Percentiles rank a stretch among this genome's conserved stretches.
These are phyloP conservation scores for Begonia peltatifolia DNA, from an alignment of 306 rosid species.

Conservation along the genomic window DNA sequence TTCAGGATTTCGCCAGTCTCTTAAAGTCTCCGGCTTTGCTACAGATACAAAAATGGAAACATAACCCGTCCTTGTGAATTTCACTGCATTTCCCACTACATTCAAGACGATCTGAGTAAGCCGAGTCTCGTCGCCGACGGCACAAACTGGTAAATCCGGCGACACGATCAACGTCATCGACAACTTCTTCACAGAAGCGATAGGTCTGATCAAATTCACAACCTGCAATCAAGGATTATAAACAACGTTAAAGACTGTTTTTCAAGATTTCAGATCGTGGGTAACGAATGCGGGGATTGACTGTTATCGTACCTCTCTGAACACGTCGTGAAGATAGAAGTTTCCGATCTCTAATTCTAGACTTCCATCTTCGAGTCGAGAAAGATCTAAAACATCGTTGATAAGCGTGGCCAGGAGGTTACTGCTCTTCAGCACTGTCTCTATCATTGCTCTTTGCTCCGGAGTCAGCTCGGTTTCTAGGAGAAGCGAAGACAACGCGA, in stretches of 20 bases:
- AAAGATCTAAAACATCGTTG: conserved; percentile 85
- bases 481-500: conserved; percentile 72
- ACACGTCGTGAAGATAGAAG: conserved; percentile 61
- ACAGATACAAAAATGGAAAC: conserved; percentile 63
- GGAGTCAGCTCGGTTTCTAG: conserved; percentile 68
- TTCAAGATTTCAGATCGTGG: neutral
- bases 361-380: conserved; percentile 91
- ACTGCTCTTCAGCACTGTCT: conserved; percentile 66
- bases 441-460: conserved; percentile 70
- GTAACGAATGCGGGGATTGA: neutral
- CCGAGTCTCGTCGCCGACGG: conserved; percentile 69
- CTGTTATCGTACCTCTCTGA: conserved; percentile 44
- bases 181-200: conserved; percentile 73
- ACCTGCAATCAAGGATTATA: conserved; percentile 26
- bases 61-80: conserved; percentile 76
- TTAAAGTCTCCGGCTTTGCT: conserved; percentile 58
- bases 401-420: conserved; percentile 66
- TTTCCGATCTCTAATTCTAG: conserved; percentile 56
- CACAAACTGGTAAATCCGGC: conserved; percentile 64
- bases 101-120: conserved; percentile 67
- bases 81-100: conserved; percentile 75
- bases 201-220: conserved; percentile 54
- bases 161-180: conserved; percentile 51
- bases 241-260: neutral
- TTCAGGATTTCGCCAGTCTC: conserved; percentile 69